Conservation (phyloP, 2,329 filamentous ascomycete species). For the Macrophomina pseudophaseolina region DNA sequence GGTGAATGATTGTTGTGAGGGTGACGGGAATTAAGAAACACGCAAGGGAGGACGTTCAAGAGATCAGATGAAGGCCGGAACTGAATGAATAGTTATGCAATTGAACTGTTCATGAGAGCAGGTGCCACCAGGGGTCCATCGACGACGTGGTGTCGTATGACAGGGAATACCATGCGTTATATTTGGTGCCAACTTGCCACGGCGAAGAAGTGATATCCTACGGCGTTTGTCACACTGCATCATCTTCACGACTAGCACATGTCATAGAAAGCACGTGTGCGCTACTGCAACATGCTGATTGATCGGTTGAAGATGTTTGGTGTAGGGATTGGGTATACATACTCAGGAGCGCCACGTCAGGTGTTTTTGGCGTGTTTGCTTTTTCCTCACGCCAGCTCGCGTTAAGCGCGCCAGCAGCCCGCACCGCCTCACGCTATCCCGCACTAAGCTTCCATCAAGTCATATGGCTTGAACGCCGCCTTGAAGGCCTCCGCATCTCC, state of each 20-base stretch:
- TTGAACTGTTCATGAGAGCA: conserved; percentile 19
- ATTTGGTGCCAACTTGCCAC: background rate
- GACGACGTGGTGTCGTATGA: conserved; percentile 21
- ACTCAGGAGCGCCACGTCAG: conserved; percentile 18
- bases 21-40: background rate
- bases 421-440: conserved; percentile 15
- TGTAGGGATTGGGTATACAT: conserved; percentile 23
- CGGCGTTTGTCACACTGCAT: background rate
- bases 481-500: conserved; percentile 81
- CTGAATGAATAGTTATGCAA: background rate
- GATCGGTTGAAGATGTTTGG: background rate
- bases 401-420: conserved; percentile 8
- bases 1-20: background rate
- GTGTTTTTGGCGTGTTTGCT: conserved; percentile 23
- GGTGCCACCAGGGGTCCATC: conserved; percentile 10
- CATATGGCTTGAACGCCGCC: conserved; percentile 80
- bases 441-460: conserved; percentile 62
- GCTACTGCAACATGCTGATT: background rate
- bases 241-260: conserved; percentile 9
- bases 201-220: background rate
- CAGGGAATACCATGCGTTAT: conserved; percentile 2
- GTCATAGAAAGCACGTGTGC: conserved; percentile 2
- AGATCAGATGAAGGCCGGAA: background rate
- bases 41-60: background rate
- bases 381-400: conserved; percentile 13